Evolutionary conservation across 768 basidiomycete species (phyloP).

Genomic region (Peribolospora kevripleyi): DNA sequence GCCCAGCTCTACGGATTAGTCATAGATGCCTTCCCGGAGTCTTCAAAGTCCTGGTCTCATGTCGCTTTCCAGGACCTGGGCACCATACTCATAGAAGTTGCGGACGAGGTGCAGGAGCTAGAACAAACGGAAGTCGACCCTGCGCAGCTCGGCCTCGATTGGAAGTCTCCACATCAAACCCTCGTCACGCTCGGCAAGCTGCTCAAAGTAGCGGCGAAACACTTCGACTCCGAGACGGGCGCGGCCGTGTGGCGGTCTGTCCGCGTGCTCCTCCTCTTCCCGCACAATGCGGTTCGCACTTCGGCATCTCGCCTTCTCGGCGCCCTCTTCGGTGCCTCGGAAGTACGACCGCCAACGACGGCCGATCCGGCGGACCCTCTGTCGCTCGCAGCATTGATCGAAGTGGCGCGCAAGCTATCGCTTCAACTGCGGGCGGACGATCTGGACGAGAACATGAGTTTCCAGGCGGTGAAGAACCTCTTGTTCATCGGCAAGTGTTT

Average conservation of each 20-base stretch:
- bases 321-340: constrained; percentile 31
- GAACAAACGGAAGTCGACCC: constrained; percentile 9
- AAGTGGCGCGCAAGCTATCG: constrained; percentile 46
- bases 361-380: constrained; percentile 23
- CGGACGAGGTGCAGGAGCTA: constrained; percentile 21
- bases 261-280: constrained; percentile 47
- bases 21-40: constrained; percentile 36
- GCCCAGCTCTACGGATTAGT: constrained; percentile 62
- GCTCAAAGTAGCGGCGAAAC: constrained; percentile 20
- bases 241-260: constrained; percentile 40
- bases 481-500: constrained; percentile 82
- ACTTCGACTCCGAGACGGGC: neutral
- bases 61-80: constrained; percentile 32
- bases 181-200: constrained; percentile 40
- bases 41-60: constrained; percentile 23
- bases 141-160: constrained; percentile 31
- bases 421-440: constrained; percentile 59
- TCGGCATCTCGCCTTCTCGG: constrained; percentile 56
- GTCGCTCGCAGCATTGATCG: constrained; percentile 30
- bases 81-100: constrained; percentile 27
- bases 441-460: constrained; percentile 41
- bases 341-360: constrained; percentile 14
- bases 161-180: constrained; percentile 63
- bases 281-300: constrained; percentile 82
- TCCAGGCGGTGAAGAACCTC: constrained; percentile 78